A percentile compares a stretch with the other conserved stretches of the same genome.
These are phyloP conservation scores for Podosphaera xanthii DNA, from an alignment of 2,329 filamentous ascomycete genomes.

Conservation along the genomic window DNA sequence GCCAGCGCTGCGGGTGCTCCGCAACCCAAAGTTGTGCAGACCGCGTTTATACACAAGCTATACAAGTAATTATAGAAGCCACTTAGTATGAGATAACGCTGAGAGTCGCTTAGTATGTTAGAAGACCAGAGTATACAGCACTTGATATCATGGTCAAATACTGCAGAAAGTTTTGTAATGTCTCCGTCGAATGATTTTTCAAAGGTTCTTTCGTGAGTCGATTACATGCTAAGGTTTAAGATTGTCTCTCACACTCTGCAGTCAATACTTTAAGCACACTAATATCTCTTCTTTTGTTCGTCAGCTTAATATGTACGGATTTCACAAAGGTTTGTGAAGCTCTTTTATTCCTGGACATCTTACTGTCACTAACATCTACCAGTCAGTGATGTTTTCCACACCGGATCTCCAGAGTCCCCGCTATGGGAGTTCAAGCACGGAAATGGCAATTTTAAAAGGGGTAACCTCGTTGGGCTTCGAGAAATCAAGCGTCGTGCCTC, in stretches of 20 bases:
- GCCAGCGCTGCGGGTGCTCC: conserved; percentile 46
- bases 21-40: conserved; percentile 94
- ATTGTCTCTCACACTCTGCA: conserved; percentile 18
- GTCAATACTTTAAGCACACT: conserved; percentile 98
- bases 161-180: conserved; percentile 96
- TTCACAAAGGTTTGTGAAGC: conserved; percentile 63
- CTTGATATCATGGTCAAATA: conserved; percentile 85
- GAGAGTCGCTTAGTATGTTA: conserved; percentile 51
- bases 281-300: conserved; percentile 97
- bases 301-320: conserved; percentile 23
- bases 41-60: conserved; percentile 95
- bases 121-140: conserved; percentile 86
- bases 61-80: conserved; percentile 51
- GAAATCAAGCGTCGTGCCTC: conserved; percentile 94
- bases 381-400: conserved; percentile 98
- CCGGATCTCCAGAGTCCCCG: conserved; percentile 74
- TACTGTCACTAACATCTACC: conserved; percentile 5
- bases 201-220: conserved; percentile 83
- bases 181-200: conserved; percentile 93
- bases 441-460: conserved; percentile 88
- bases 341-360: conserved; percentile 5
- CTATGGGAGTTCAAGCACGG: conserved; percentile 99
- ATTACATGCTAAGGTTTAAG: background rate
- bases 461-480: conserved; percentile 69
- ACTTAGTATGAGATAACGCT: conserved; percentile 8